Evolutionary conservation across 768 basidiomycete species (phyloP), one percentile per base, ranked within the genome.

Genomic region (Rhizopogon roseolus): DNA sequence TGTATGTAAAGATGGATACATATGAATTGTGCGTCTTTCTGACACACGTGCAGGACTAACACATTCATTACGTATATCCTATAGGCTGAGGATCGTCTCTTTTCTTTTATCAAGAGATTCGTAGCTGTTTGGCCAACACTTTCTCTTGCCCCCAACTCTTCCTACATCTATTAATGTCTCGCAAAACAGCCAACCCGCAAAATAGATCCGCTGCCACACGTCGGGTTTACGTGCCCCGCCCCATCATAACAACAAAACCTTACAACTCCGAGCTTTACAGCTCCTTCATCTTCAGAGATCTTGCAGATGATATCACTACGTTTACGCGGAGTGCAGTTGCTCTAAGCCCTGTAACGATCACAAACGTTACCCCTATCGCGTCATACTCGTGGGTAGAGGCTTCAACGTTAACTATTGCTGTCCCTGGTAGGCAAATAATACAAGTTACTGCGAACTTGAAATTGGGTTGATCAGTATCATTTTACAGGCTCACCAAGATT

Each of bases 351-450:
- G 65, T 76, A 14, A 55, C 60, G 17, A 69, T 79, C 28, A 64
- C 62, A 9, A 62, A 84, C 64, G 56, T 80, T 27, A 63, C 68
- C 29, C 73, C 68, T 19, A 60, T 79, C 39, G 77, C 77, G 2
- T 82, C 82, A 0, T 84, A 84, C 63, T 79, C 77, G 34, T 84
- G 82, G 83, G 60, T 72, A 28, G 70, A 77, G 2, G 60, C 66
- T 13, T 36, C 34, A 13, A 3, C 39, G 60, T 0, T 60, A 61
- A 11, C 77, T 1, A 82, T 84, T 43, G 72, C 76, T 46, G 74
- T 81, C 40, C 80, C 80, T 56, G 80, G 79, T 75, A 50, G 39
- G 46, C 34, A 48, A 25, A 25, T 4, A 16, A 11, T 5, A 22
- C 9, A 7, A 48, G 22, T 22, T 36, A 34, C 17, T 16, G 14